Base-by-base conservation (phyloP, 305 asterid genomes). In the Withania somnifera region DNA sequence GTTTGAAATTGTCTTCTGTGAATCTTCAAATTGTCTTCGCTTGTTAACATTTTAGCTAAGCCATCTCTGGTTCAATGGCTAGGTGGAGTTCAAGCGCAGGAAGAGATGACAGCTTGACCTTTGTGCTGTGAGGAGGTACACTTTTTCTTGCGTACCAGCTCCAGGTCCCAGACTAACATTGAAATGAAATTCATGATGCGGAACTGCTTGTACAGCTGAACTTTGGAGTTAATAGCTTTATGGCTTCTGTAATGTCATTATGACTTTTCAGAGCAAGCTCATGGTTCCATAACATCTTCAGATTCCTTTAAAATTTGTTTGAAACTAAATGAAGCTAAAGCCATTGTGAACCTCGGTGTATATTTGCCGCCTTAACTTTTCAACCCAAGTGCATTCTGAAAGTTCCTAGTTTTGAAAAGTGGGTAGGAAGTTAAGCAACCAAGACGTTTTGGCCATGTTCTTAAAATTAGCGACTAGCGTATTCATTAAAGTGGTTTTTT, bases 71-170 rank as follows among this genome's bases (percentile, higher is more conserved):
- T 57, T 81, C 79, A 71, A 71, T 83, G 84, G 26, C 63, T 79
- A 93, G 97, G 95, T 89, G 93, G 95, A 89, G 85, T 83, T 93
- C 24, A 94, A 93, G 90, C 97, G 97, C 47, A 89, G 97, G 82
- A 94, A 92, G 92, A 92, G 97, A 82, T 94, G 84, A 89, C 86
- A 8, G 57, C 63, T 32, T 30, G 84, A 80, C 77, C 60, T 77
- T 77, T 50, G 63, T 81, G 84, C 83, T 80, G 60, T 52, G 83
- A 83, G 87, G 88, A 57, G 84, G 90, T 84, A 82, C 82, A 83
- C 58, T 75, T 66, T 87, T 86, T 86, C 84, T 81, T 84, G 86
- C 82, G 77, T 84, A 82, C 71, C 78, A 83, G 87, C 84, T 56
- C 84, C 78, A 52, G 88, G 5, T 64, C 26, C 14, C 13, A 28